Evolutionary conservation across 139 green algal genomes (phyloP).

Genomic region (Desmodesmus armatus): DNA sequence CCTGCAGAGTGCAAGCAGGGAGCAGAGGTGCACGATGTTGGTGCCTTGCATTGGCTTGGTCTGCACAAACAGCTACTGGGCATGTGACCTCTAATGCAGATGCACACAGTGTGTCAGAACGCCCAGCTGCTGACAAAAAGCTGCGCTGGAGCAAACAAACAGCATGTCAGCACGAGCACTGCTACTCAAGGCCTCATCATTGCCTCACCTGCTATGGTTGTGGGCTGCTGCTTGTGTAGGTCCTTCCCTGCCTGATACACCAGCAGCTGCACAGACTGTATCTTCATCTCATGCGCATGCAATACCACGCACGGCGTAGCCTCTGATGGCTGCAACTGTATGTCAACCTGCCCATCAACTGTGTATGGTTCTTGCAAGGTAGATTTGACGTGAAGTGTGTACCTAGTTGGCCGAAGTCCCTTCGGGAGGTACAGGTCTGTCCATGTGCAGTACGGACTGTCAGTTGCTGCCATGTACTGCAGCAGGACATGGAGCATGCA

Average conservation of each 20-base stretch:
- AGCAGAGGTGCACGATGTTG: no score
- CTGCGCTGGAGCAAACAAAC: background rate
- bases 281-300: constrained; percentile 60
- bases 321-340: constrained; percentile 51
- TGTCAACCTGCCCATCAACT: constrained; percentile 42
- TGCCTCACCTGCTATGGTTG: constrained; percentile 6
- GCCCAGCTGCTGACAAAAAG: no score
- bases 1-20: no score
- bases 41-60: no score
- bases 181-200: background rate
- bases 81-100: no score
- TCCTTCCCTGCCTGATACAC: background rate
- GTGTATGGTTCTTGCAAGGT: constrained; percentile 48
- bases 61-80: no score
- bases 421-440: constrained; percentile 57
- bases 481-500: background rate
- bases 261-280: constrained; percentile 49
- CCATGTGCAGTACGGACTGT: constrained; percentile 60
- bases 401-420: constrained; percentile 49
- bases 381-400: constrained; percentile 67
- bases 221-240: background rate
- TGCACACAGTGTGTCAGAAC: no score
- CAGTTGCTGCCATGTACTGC: background rate
- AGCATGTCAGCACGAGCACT: no score
- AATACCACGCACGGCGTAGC: constrained; percentile 75